Base-by-base conservation (phyloP, 768 basidiomycete species). In the Multifurca ochricompacta region DNA sequence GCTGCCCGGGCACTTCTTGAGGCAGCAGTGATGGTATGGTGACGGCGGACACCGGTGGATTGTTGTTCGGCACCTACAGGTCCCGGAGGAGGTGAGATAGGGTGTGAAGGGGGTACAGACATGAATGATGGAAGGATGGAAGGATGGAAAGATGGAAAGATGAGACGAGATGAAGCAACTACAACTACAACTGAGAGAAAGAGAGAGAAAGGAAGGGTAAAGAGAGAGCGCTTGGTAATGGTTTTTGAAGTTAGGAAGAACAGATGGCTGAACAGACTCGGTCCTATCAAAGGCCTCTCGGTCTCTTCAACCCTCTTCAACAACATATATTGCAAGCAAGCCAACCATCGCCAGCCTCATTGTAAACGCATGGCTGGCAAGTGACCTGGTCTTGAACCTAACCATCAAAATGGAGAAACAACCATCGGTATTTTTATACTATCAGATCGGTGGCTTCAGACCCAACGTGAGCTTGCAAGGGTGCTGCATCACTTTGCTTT, bases 21-120 rank as follows among this genome's bases (percentile, higher is more conserved):
- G 35, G 58, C 30, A 19, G 58, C 60, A 16, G 60, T 60, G 54
- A 61, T 61, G 47, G 60, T 61, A 35, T 61, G 60, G 28, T 59
- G 54, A 43, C 60, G 60, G 11, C 60, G 58, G 28, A 61, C 60
- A 21, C 37, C 39, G 14, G 58, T 44, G 9, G 53, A 46, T 8
- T 53, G 48, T 7, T 27, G 47, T 41, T 52, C 55, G 14, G 30
- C 28, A 8, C 31, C 39, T 8, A 30, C 55, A 23, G 21, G 11
- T 2, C 49, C 47, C 4, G 60, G 60, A 7, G 60, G 60, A 42
- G 60, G 60, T 6, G 60, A 61, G 36, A 60, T 49, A 34, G 58
- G 54, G 16, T 53, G 58, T 9, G 56, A 23, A 23, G 58, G 46
- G 25, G 55, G 56, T 6, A 32, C 43, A 28, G 60, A 56, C 60